These are phyloP conservation scores for Ottelia alismoides DNA, from an alignment of 106 monocot genomes.

Conservation along the genomic window DNA sequence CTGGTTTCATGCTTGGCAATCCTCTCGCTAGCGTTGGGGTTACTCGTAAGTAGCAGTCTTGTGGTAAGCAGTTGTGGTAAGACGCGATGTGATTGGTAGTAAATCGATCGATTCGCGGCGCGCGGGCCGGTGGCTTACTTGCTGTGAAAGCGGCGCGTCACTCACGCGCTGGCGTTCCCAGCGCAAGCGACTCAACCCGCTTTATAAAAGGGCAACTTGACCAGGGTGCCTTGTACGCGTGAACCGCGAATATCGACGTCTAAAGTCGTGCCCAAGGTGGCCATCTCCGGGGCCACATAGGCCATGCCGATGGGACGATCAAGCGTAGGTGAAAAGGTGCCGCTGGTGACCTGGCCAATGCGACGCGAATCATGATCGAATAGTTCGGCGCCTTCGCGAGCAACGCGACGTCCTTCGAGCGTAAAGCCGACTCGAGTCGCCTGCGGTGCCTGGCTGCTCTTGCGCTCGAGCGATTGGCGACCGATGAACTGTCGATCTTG, in stretches of 20 bases:
- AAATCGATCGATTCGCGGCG: too few relatives aligned
- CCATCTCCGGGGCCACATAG: background rate
- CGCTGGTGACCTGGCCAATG: background rate
- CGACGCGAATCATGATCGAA: background rate
- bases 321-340: background rate
- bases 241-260: background rate
- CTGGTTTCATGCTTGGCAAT: too few relatives aligned
- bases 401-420: background rate
- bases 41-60: background rate
- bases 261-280: background rate
- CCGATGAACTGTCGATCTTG: background rate
- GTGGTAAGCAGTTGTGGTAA: too few relatives aligned
- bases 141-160: too few relatives aligned
- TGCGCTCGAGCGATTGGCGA: background rate
- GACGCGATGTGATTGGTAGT: too few relatives aligned
- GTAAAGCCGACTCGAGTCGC: background rate
- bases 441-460: background rate
- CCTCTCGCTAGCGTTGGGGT: background rate
- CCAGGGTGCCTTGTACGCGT: background rate
- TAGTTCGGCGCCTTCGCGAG: background rate
- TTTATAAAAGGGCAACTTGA: background rate
- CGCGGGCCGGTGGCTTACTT: too few relatives aligned
- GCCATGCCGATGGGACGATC: background rate
- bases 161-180: too few relatives aligned
- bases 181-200: too few relatives aligned